phyloP scores from a whole-genome alignment of 257 asterid species.

The Lavandula angustifolia region DNA sequence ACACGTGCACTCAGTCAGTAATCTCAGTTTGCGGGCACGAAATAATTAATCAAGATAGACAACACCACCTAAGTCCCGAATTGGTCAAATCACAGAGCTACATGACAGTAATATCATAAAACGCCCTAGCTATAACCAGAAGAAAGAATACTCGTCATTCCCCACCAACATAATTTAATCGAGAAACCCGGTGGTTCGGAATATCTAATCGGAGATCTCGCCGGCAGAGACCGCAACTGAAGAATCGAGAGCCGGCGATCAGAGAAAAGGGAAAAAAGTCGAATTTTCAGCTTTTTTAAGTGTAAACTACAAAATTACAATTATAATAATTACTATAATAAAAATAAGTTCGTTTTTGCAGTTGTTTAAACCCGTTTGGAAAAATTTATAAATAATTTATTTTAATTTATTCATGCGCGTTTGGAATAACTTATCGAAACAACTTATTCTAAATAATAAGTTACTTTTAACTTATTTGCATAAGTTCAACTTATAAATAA shows the following conservation, averaged over 20 bases:
- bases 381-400: too few species aligned
- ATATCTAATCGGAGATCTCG: slow-evolving; percentile 57
- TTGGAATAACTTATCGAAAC: too few species aligned
- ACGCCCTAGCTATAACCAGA: slow-evolving; percentile 13
- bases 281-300: too few species aligned
- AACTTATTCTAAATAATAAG: too few species aligned
- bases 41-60: slow-evolving; percentile 12
- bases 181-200: background rate
- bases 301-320: too few species aligned
- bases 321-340: too few species aligned
- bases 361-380: too few species aligned
- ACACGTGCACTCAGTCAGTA: slow-evolving; percentile 16
- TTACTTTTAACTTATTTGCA: too few species aligned
- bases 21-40: slow-evolving; percentile 13
- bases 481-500: too few species aligned
- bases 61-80: slow-evolving; percentile 22
- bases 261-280: slow-evolving; percentile 1
- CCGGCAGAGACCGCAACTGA: slow-evolving; percentile 36
- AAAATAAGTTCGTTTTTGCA: too few species aligned
- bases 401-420: too few species aligned
- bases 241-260: slow-evolving; percentile 41
- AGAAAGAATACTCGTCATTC: slow-evolving; percentile 18
- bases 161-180: slow-evolving; percentile 20
- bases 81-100: slow-evolving; percentile 27
- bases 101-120: slow-evolving; percentile 17